Percentiles rank a stretch among this genome's conserved stretches.
phyloP scores from a whole-genome alignment of 495 filamentous ascomycete genomes.

The Podospora fimiseda region DNA sequence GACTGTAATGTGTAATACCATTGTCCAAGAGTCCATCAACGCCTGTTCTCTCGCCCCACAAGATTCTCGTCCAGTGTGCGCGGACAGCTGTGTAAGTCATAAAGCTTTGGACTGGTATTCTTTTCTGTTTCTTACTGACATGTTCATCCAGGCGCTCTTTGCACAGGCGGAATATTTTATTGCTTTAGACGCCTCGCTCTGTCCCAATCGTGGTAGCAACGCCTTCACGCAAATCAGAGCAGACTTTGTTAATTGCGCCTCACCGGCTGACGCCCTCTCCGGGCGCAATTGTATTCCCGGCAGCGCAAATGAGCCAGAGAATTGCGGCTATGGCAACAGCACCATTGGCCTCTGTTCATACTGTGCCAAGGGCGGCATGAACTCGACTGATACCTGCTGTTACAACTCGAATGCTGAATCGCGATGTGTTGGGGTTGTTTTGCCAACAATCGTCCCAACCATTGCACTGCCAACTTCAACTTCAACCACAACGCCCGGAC shows the following conservation, averaged over 20 bases:
- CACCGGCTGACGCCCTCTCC: constrained; percentile 69
- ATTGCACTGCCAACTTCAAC: constrained; percentile 49
- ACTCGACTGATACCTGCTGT: constrained; percentile 94
- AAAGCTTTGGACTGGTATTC: not conserved
- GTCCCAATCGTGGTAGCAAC: constrained; percentile 54
- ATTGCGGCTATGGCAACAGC: constrained; percentile 84
- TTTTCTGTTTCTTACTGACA: constrained; percentile 20
- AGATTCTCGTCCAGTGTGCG: constrained; percentile 74
- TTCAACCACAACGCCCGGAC: constrained; percentile 34
- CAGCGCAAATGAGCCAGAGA: constrained; percentile 69
- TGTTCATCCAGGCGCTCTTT: constrained; percentile 57
- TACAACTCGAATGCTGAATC: constrained; percentile 65
- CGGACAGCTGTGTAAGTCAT: constrained; percentile 74
- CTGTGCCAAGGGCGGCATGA: constrained; percentile 73
- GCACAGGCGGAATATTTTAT: constrained; percentile 85
- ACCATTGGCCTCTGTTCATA: constrained; percentile 80
- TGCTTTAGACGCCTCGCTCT: constrained; percentile 65
- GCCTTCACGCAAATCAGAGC: constrained; percentile 76
- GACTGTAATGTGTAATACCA: constrained; percentile 87
- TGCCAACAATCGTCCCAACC: constrained; percentile 68
- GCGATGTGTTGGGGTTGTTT: constrained; percentile 63
- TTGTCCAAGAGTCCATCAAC: constrained; percentile 84
- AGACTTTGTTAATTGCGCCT: constrained; percentile 84
- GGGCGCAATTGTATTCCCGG: constrained; percentile 68
- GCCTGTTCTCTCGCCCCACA: constrained; percentile 58